These are phyloP conservation scores for Guyanaporus albipodus DNA, from an alignment of 768 basidiomycete genomes.

Conservation along the genomic window DNA sequence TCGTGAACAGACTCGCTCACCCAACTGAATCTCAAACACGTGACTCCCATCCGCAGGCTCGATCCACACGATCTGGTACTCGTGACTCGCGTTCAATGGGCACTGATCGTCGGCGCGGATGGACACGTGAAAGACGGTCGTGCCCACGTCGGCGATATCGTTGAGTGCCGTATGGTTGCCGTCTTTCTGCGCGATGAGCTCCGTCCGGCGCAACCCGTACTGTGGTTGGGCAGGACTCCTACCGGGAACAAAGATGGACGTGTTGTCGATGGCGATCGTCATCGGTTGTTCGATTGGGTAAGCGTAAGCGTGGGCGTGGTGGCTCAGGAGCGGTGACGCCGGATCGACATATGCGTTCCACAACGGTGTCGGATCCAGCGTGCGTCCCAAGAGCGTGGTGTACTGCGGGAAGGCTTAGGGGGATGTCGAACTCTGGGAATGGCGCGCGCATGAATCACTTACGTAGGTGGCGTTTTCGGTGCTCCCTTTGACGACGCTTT, in stretches of 20 bases:
- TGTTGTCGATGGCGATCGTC: slow-evolving; percentile 52
- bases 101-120: slow-evolving; percentile 37
- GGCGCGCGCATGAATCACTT: neutral
- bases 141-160: slow-evolving; percentile 39
- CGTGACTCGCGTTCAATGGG: slow-evolving; percentile 51
- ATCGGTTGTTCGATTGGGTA: slow-evolving; percentile 46
- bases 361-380: slow-evolving; percentile 43
- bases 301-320: slow-evolving; percentile 17
- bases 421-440: neutral
- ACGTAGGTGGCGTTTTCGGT: slow-evolving; percentile 46
- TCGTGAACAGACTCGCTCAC: slow-evolving; percentile 27
- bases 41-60: slow-evolving; percentile 58
- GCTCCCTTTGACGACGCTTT: slow-evolving; percentile 55
- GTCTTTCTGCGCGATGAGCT: slow-evolving; percentile 50
- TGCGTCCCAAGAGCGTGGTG: slow-evolving; percentile 37
- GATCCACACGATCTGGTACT: slow-evolving; percentile 62
- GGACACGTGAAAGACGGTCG: slow-evolving; percentile 49
- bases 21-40: slow-evolving; percentile 57
- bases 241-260: slow-evolving; percentile 53
- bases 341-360: slow-evolving; percentile 32
- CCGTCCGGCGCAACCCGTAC: slow-evolving; percentile 55
- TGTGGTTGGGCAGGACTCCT: slow-evolving; percentile 34
- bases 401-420: slow-evolving; percentile 34
- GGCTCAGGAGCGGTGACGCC: slow-evolving; percentile 1
- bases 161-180: slow-evolving; percentile 37